Evolutionary conservation across 495 filamentous ascomycete species (phyloP).

Genomic region (Eremomyces bilateralis): DNA sequence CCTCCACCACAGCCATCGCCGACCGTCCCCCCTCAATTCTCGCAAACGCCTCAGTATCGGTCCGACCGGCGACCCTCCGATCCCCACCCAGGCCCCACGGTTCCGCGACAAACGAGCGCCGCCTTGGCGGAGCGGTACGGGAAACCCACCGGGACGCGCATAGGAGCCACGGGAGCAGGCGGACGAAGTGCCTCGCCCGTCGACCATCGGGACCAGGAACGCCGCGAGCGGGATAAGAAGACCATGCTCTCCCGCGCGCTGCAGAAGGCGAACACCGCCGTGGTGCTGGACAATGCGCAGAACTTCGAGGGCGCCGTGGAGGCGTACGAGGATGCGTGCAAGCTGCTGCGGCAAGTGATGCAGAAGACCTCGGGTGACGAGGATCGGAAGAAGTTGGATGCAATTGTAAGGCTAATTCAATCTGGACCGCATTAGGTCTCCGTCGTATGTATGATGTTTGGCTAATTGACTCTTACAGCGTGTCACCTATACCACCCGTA

Average conservation of each 20-base stretch:
- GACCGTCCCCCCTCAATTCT: no score
- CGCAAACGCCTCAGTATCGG: no score
- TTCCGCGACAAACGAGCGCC: no score
- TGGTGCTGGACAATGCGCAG: conserved; percentile 81
- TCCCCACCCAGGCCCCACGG: no score
- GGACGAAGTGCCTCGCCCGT: no score
- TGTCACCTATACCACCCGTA: conserved; percentile 70
- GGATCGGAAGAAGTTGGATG: conserved; percentile 68
- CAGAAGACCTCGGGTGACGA: conserved; percentile 54
- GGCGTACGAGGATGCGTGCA: conserved; percentile 78
- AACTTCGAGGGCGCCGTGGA: conserved; percentile 84
- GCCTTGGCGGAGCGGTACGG: no score
- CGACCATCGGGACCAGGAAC: conserved; percentile 6
- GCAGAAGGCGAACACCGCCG: conserved; percentile 86
- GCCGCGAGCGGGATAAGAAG: conserved; percentile 33
- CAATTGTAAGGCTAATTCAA: conserved; percentile 61
- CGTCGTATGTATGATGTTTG: no score
- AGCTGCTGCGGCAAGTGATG: conserved; percentile 71
- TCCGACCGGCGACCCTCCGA: no score
- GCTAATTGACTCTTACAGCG: conserved; percentile 27
- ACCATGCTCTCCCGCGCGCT: conserved; percentile 82
- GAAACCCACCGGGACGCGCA: no score
- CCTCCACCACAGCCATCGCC: no score
- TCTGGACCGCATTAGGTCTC: no score
- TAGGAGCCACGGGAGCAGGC: no score